Base-by-base conservation (phyloP, 2,329 filamentous ascomycete species). In the Colletotrichum sidae region DNA sequence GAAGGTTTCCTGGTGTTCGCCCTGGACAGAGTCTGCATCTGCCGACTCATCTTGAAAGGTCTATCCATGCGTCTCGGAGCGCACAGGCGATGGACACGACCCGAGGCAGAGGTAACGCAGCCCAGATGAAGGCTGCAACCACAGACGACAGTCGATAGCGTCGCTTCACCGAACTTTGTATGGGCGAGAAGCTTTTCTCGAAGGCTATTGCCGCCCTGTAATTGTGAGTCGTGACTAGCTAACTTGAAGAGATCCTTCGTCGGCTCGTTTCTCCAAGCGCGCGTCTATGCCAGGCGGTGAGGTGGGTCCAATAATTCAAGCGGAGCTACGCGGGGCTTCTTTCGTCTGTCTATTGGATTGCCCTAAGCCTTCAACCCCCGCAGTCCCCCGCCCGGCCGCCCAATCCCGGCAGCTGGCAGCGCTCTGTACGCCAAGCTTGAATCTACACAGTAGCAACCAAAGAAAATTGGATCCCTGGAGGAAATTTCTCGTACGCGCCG, bases 191-290 rank as follows among this genome's bases (percentile, higher is more conserved):
- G 13, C 45, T 38, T 57, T 17, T 35, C 12, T 52, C n/a, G 13
- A 44, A 51, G 46, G 37, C 47, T 52, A 44, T 52, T 59, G 46
- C 11, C 55, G 50, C 35, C 25, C 8, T 51, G 25, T 25, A 25
- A 25, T 25, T 25, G 25, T 25, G 4, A 25, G 25, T 25, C 25
- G 49, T 55, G 34, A 52, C 35, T 51, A 44, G 49, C 38, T 33
- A 34, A 38, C 54, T 11, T 37, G 49, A 34, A n/a, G 49, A 38
- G 13, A 0, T 25, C 35, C 42, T 25, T 55, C 34, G 47, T 34
- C 45, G 41, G 58, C 52, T 45, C 37, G 61, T 59, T 67, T 62
- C 63, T 25, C 63, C 54, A 68, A 61, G 66, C 66, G 66, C 66
- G 66, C 66, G 66, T 68, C 53, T 67, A 67, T 45, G 33, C 13